Percentiles rank a stretch among this genome's conserved stretches.
Evolutionary conservation across 2,329 filamentous ascomycete genomes (phyloP).

Genomic region (Colletotrichum gloeosporioides): DNA sequence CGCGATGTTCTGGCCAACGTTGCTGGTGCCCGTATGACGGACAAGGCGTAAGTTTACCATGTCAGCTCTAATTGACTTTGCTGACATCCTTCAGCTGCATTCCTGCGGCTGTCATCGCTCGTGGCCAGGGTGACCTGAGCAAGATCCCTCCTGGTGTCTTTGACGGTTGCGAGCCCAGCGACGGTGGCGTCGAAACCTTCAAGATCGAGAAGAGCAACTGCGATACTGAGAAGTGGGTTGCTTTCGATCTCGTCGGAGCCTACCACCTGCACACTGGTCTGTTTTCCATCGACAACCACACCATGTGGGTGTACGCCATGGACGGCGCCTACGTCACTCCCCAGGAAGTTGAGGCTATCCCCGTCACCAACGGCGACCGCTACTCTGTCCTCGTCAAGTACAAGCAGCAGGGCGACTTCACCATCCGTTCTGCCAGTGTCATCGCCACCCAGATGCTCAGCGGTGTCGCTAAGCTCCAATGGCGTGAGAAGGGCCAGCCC

Average conservation of each 20-base stretch:
- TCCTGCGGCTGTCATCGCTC: constrained; percentile 44
- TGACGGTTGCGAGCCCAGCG: constrained; percentile 51
- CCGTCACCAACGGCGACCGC: constrained; percentile 56
- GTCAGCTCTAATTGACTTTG: neutral
- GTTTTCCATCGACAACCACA: constrained; percentile 58
- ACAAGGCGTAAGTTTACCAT: constrained; percentile 40
- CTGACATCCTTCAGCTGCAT: constrained; percentile 34
- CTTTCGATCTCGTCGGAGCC: constrained; percentile 60
- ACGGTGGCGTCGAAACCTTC: constrained; percentile 49
- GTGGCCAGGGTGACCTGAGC: constrained; percentile 32
- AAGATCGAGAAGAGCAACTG: constrained; percentile 32
- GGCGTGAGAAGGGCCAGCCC: constrained; percentile 28
- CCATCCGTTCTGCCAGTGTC: constrained; percentile 57
- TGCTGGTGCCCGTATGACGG: constrained; percentile 37
- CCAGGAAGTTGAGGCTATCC: constrained; percentile 32
- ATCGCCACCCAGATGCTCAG: constrained; percentile 59
- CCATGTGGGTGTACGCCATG: constrained; percentile 59
- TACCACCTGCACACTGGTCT: constrained; percentile 49
- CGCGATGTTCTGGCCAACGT: constrained; percentile 30
- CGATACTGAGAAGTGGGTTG: constrained; percentile 50
- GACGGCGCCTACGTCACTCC: constrained; percentile 62
- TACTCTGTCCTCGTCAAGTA: constrained; percentile 57
- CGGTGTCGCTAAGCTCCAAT: constrained; percentile 54
- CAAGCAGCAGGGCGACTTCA: constrained; percentile 53
- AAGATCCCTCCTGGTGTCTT: constrained; percentile 49